Evolutionary conservation across 768 basidiomycete species (phyloP), one percentile per base, ranked within the genome.

Genomic region (Boletales sp.): DNA sequence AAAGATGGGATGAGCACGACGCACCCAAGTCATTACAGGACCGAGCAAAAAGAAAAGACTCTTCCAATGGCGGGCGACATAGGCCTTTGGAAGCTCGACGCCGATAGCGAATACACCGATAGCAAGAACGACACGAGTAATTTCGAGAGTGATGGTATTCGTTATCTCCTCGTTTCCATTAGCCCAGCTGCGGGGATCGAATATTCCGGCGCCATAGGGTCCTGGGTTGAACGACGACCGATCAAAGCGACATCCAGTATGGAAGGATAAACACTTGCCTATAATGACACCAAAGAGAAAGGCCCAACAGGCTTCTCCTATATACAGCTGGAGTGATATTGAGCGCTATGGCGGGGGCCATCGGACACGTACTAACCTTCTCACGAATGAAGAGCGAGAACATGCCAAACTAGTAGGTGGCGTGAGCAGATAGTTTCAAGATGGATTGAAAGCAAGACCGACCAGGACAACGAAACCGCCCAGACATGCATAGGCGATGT

Each of bases 31-130:
- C 88, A 91, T 90, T 28, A 88, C 80, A 8, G 89, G 88, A 19
- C 79, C 79, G 18, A 98, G 75, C 2, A 99, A 74, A 68, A 91
- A 92, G 45, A 87, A 77, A 4, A 99, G 62, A 57, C 90, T 92
- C 61, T 79, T 85, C 93, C 94, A 96, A 62, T 98, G 96, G n/a
- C 82, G 79, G 18, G 76, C 74, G 80, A 98, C 89, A 70, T 98
- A 99, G 5, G 90, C 90, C 72, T 94, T 93, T 19, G 96, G 96
- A 64, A 98, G 75, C 65, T 99, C 96, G 19, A 98, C 96, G 14
- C 96, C 96, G 47, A 99, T 91, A 8, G 95, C 95, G 66, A 99
- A 99, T 0, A 99, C 95, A 17, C 93, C 93, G 47, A 98, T 88
- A 14, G 95, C 96, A 31, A 99, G 82, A 40, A 98, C 88, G 49